Conservation (phyloP, 257 asterid genomes). For the Solanum paucissectum region DNA sequence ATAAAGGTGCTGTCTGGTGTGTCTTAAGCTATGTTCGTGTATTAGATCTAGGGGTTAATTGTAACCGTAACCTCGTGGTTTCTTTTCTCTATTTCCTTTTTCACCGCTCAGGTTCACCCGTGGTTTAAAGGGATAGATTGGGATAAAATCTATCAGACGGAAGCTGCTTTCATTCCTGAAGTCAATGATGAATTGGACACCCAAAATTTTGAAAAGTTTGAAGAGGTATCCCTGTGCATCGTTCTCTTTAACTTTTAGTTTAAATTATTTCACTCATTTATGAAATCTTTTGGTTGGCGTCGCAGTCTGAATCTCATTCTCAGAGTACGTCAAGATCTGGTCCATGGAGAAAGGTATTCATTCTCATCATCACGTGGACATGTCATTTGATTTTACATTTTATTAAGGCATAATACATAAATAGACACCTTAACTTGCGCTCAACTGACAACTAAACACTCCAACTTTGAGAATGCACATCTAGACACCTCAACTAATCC, state of each 20-base stretch:
- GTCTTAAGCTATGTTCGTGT: constrained; percentile 22
- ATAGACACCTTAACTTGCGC: background rate
- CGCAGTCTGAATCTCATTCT: constrained; percentile 58
- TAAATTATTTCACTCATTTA: background rate
- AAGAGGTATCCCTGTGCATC: constrained; percentile 41
- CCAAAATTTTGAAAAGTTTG: constrained; percentile 90
- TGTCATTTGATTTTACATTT: background rate
- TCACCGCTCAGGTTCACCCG: constrained; percentile 49
- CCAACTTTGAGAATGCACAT: background rate
- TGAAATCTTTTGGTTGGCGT: background rate
- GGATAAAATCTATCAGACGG: constrained; percentile 68
- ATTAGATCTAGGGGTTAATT: constrained; percentile 7
- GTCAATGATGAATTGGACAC: constrained; percentile 91
- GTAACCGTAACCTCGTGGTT: background rate
- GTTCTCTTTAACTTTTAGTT: background rate
- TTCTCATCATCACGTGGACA: background rate
- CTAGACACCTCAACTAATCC: background rate
- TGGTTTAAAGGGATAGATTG: constrained; percentile 82
- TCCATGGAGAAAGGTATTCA: constrained; percentile 92
- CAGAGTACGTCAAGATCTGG: constrained; percentile 68
- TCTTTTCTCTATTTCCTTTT: background rate
- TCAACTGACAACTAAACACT: background rate
- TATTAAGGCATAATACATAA: background rate
- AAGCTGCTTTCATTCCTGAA: constrained; percentile 91
- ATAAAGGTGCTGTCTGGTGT: constrained; percentile 69